Percentiles rank a stretch among this genome's conserved stretches.
Conservation (phyloP, 192 early-diverging fungal genomes). For the Dispira parvispora region DNA sequence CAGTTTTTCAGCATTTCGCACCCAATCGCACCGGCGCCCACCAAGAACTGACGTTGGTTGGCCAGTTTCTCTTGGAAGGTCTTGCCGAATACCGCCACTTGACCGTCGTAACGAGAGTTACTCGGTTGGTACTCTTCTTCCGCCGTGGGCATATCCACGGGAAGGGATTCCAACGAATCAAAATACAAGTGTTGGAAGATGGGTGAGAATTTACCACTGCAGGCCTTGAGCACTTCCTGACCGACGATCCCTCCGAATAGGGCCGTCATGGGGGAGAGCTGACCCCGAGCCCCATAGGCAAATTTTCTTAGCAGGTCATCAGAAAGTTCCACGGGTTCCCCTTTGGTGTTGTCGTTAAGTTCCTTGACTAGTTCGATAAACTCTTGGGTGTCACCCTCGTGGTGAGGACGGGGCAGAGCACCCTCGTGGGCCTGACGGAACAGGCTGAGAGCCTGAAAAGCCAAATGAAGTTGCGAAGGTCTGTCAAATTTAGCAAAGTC, state of each 20-base stretch:
- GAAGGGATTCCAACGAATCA: slow-evolving; percentile 92
- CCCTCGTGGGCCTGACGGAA: slow-evolving; percentile 48
- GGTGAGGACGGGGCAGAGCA: slow-evolving; percentile 66
- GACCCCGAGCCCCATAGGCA: slow-evolving; percentile 74
- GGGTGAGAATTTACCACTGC: slow-evolving; percentile 89
- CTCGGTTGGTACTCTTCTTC: slow-evolving; percentile 61
- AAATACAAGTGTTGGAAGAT: slow-evolving; percentile 89
- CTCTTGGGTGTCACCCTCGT: slow-evolving; percentile 71
- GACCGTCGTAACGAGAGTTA: slow-evolving; percentile 88
- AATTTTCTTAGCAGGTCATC: slow-evolving; percentile 79
- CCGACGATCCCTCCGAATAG: slow-evolving; percentile 93
- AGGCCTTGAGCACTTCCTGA: slow-evolving; percentile 98
- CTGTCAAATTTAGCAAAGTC: slow-evolving; percentile 98
- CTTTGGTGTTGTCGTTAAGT: slow-evolving; percentile 41
- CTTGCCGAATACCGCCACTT: slow-evolving; percentile 88
- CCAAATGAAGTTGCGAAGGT: slow-evolving; percentile 80
- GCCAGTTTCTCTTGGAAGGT: slow-evolving; percentile 78
- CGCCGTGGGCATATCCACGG: slow-evolving; percentile 38
- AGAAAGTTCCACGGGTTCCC: slow-evolving; percentile 61
- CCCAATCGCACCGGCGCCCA: slow-evolving; percentile 97
- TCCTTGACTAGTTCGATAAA: slow-evolving; percentile 53
- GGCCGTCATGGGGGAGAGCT: slow-evolving; percentile 87
- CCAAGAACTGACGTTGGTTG: slow-evolving; percentile 83
- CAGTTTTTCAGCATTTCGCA: slow-evolving; percentile 99
- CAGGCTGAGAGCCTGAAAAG: slow-evolving; percentile 84